Base-by-base conservation (phyloP, 805 yeast genomes). In the Ogataea thermomethanolica region DNA sequence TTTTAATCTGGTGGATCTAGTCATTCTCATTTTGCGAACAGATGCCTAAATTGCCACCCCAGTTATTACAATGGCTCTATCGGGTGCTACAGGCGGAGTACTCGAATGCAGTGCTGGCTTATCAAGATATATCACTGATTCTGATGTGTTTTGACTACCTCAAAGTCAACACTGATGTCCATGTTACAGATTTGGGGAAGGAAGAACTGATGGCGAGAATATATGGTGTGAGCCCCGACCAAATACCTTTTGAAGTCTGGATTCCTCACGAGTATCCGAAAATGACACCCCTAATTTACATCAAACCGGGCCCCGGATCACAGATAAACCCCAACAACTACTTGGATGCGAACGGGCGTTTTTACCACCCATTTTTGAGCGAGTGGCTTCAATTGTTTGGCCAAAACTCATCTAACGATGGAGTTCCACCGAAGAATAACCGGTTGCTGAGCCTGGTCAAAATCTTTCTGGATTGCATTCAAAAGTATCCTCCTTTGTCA, bases 201-300 rank as follows among this genome's bases (percentile, higher is more conserved):
- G 67, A 83, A 1, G 68, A 72, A 14, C 67, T 88, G 13, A 64
- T 88, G 35, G 64, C 89, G 8, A 79, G 80, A 44, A 45, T 90
- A 2, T 72, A 72, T 49, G 96, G 96, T 0, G 62, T 71, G 0
- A 49, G 81, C 4, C 71, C 72, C 50, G 53, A 0, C 65, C 70
- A 65, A n/a, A 62, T 76, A 12, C 90, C 89, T 0, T 53, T 88
- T 9, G 79, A 78, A 39, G 59, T 89, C 4, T 88, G 95, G 95
- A 54, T 90, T 5, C 95, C 95, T 0, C 70, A 71, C 21, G 66
- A 69, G 17, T 89, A 84, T 49, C 96, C 96, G 0, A 50, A 54
- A n/a, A 67, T 64, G 3, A 71, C 81, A 1, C 97, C 97, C 0
- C 51, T 78, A n/a, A 72, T 78, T 0, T 84, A 69, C 54, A 75